Percentiles rank a stretch among this genome's conserved stretches.
phyloP scores from a whole-genome alignment of 1,284 basidiomycete species.

The Marasmius sp. region DNA sequence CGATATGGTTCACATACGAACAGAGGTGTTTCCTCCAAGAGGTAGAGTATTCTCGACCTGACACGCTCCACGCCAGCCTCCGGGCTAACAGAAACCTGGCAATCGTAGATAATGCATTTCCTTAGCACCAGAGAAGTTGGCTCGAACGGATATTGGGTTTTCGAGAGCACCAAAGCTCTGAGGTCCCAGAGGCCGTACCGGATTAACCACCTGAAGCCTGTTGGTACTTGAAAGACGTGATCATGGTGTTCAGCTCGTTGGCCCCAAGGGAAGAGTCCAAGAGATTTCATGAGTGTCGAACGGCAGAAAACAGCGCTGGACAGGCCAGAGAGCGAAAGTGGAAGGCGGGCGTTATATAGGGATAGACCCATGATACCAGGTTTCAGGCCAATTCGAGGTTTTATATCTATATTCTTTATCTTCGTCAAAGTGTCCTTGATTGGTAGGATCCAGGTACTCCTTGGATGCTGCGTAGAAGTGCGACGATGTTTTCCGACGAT shows the following conservation, averaged over 20 bases:
- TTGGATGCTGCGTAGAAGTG: no score
- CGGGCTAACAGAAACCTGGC: conserved; percentile 56
- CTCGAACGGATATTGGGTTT: conserved; percentile 48
- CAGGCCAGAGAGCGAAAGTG: no score
- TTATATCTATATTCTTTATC: no score
- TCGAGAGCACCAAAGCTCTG: conserved; percentile 68
- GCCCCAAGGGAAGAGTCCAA: no score
- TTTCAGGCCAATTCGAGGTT: no score
- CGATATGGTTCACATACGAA: conserved; percentile 47
- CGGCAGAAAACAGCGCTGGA: no score
- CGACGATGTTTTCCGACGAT: no score
- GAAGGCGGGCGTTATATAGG: no score
- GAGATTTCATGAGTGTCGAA: no score
- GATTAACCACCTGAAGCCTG: conserved; percentile 39
- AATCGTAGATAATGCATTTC: conserved; percentile 52
- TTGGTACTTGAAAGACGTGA: conserved; percentile 44
- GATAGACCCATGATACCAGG: no score
- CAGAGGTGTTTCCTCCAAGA: conserved; percentile 51
- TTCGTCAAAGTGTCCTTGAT: no score
- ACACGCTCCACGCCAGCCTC: conserved; percentile 44
- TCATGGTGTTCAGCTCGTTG: conserved; percentile 29
- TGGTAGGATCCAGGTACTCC: no score
- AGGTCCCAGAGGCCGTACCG: conserved; percentile 60
- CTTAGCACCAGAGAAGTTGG: conserved; percentile 68
- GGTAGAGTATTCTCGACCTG: conserved; percentile 53